A percentile compares a stretch with the other conserved stretches of the same genome.
Evolutionary conservation across 768 basidiomycete species (phyloP).

Genomic region (Lactifluus piperatus): DNA sequence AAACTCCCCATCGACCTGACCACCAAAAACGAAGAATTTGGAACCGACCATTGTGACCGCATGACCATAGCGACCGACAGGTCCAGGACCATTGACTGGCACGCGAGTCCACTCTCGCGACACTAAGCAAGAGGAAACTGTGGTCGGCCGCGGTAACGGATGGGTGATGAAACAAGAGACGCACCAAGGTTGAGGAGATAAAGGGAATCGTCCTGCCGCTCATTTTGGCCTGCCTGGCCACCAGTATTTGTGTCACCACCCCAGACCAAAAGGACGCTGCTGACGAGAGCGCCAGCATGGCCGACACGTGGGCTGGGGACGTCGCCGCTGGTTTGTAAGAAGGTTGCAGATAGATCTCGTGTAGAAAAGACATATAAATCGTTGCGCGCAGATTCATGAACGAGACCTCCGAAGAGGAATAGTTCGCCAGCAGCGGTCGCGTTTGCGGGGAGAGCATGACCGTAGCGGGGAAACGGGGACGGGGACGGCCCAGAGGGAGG

Average conservation of each 20-base stretch:
- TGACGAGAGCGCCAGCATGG: constrained; percentile 91
- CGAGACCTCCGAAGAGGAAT: constrained; percentile 94
- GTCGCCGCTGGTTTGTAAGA: constrained; percentile 84
- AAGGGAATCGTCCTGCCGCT: constrained; percentile 84
- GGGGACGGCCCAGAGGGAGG: constrained; percentile 66
- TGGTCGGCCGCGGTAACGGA: background rate
- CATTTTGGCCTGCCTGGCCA: constrained; percentile 46
- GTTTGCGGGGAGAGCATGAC: constrained; percentile 79
- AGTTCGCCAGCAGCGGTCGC: constrained; percentile 80
- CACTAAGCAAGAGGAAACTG: constrained; percentile 37
- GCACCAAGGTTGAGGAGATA: constrained; percentile 91
- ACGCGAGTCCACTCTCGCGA: constrained; percentile 94
- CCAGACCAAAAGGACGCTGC: constrained; percentile 95
- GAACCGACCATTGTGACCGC: constrained; percentile 88
- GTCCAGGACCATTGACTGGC: constrained; percentile 63
- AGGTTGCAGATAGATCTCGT: constrained; percentile 65
- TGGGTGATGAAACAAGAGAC: constrained; percentile 26
- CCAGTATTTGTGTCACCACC: constrained; percentile 93
- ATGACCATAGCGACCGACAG: constrained; percentile 91
- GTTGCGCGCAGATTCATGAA: constrained; percentile 81
- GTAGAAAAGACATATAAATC: constrained; percentile 90
- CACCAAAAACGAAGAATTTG: constrained; percentile 92
- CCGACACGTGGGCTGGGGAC: constrained; percentile 88
- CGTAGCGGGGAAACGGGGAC: constrained; percentile 93
- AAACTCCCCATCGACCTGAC: constrained; percentile 92